Evolutionary conservation across 306 rosid genomes (phyloP).

Genomic region (Dryas drummondii): DNA sequence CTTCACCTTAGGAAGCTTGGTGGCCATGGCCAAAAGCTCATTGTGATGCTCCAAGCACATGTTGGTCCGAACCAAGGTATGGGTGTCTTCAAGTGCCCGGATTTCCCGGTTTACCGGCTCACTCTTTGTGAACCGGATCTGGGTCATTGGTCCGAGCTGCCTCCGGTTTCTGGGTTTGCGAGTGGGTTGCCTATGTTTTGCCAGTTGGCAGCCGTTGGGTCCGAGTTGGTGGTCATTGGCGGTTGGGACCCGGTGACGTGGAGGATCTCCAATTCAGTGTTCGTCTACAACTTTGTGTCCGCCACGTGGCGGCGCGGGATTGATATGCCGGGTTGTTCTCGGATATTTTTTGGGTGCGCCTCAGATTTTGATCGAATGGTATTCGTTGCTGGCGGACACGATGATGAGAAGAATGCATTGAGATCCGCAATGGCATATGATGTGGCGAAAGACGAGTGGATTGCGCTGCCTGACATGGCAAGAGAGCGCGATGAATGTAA

Average conservation of each 20-base stretch:
- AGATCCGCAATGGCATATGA: slow-evolving; percentile 53
- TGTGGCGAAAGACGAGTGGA: slow-evolving; percentile 53
- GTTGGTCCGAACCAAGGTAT: slow-evolving; percentile 22
- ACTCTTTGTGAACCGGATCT: slow-evolving; percentile 42
- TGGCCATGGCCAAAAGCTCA: slow-evolving; percentile 42
- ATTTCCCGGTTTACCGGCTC: slow-evolving; percentile 47
- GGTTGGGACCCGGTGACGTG: slow-evolving; percentile 72
- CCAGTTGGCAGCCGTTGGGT: slow-evolving; percentile 51
- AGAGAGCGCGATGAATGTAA: slow-evolving; percentile 74
- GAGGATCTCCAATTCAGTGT: slow-evolving; percentile 55
- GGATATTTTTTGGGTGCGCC: slow-evolving; percentile 61
- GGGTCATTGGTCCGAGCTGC: slow-evolving; percentile 54
- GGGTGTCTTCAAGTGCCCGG: slow-evolving; percentile 16
- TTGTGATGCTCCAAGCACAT: slow-evolving; percentile 54
- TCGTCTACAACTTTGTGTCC: slow-evolving; percentile 43
- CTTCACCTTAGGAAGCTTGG: slow-evolving; percentile 35
- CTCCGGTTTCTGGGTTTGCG: slow-evolving; percentile 24
- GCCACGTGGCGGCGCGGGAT: slow-evolving; percentile 63
- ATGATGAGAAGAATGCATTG: slow-evolving; percentile 60
- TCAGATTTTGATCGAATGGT: slow-evolving; percentile 38
- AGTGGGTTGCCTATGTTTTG: slow-evolving; percentile 69
- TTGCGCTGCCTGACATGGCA: slow-evolving; percentile 46
- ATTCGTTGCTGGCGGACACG: slow-evolving; percentile 68
- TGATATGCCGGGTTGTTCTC: slow-evolving; percentile 64
- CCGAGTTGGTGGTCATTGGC: slow-evolving; percentile 56